Conservation (phyloP, 495 filamentous ascomycete genomes). For the Physcia stellaris region DNA sequence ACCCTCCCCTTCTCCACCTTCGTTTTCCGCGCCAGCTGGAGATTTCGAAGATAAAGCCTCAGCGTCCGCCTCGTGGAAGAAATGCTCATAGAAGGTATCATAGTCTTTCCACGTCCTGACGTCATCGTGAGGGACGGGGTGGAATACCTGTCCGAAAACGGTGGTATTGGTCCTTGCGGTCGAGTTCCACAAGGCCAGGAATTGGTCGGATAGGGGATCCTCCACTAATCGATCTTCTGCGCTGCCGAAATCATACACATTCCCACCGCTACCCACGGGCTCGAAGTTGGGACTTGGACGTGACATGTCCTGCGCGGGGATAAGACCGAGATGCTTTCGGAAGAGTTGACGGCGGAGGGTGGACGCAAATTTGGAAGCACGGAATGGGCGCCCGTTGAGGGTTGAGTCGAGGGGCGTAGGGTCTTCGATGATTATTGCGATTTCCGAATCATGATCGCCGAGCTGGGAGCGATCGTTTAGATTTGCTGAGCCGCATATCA, state of each 20-base stretch:
- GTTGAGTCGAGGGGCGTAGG: constrained; percentile 47
- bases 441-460: constrained; percentile 73
- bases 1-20: no score
- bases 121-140: constrained; percentile 68
- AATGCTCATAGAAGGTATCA: constrained; percentile 66
- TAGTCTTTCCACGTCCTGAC: constrained; percentile 78
- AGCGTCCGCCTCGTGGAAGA: constrained; percentile 44
- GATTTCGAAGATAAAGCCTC: no score
- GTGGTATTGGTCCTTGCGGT: constrained; percentile 70
- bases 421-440: constrained; percentile 73
- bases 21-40: no score
- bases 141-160: constrained; percentile 78
- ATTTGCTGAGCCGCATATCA: constrained; percentile 87
- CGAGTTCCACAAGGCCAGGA: constrained; percentile 56
- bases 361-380: constrained; percentile 65
- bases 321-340: constrained; percentile 80
- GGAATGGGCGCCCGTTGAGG: constrained; percentile 61
- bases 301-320: constrained; percentile 56
- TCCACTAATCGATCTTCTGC: constrained; percentile 57
- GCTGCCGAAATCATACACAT: constrained; percentile 72
- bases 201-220: constrained; percentile 57
- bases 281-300: constrained; percentile 57
- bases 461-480: constrained; percentile 91
- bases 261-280: constrained; percentile 57
- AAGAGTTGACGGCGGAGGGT: constrained; percentile 75